phyloP scores from a whole-genome alignment of 257 asterid genomes.

The Solanum chmielewskii region DNA sequence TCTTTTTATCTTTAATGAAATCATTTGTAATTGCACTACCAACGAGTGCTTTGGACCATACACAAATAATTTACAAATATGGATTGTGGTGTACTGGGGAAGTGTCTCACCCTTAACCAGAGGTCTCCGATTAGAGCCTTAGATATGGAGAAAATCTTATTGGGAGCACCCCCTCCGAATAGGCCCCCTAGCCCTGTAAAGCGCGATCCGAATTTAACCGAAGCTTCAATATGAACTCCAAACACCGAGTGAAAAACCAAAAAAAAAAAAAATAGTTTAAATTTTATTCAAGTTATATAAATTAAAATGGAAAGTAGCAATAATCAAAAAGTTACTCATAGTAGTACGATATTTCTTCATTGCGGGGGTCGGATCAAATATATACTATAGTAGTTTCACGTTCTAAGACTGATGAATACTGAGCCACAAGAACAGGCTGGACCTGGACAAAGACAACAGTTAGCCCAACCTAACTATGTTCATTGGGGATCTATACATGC shows the following conservation, averaged over 20 bases:
- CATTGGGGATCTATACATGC: not conserved
- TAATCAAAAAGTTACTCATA: not conserved
- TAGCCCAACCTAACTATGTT: not conserved
- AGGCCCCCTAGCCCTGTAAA: no score
- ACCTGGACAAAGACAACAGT: not conserved
- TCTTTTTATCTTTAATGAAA: not conserved
- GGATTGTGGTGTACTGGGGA: no score
- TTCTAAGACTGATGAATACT: not conserved
- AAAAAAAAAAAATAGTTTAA: not conserved
- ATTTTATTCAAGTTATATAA: not conserved
- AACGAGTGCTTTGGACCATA: not conserved
- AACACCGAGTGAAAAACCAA: no score
- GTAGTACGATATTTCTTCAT: not conserved
- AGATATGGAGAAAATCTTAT: no score
- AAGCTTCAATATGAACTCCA: accelerated
- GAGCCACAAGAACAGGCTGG: not conserved
- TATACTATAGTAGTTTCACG: not conserved
- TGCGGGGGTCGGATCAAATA: not conserved
- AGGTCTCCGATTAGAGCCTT: no score
- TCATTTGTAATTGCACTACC: not conserved
- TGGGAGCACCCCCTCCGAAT: no score
- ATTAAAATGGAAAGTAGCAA: no score
- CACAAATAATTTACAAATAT: not conserved
- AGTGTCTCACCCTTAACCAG: no score
- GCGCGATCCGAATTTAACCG: no score